These are phyloP conservation scores for Neurospora tetraspora DNA, from an alignment of 495 filamentous ascomycete species.

Conservation along the genomic window DNA sequence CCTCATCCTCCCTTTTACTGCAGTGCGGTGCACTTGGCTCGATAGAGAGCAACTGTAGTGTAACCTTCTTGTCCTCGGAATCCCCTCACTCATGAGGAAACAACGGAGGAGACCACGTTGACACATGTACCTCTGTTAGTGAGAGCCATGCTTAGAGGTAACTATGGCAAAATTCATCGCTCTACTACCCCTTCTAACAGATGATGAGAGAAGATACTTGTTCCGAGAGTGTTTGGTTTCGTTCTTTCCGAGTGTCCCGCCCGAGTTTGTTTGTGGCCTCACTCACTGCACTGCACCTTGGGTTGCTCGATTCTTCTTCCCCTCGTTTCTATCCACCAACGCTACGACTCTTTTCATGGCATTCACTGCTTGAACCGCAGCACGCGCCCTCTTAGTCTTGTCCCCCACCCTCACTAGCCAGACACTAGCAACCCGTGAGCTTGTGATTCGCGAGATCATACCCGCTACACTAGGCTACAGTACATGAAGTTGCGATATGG, in stretches of 20 bases:
- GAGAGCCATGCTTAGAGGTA: background rate
- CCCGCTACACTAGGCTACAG: background rate
- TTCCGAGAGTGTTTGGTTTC: background rate
- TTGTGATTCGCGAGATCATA: background rate
- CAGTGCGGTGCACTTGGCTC: background rate
- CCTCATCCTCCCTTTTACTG: background rate
- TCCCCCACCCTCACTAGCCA: background rate
- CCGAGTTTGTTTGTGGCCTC: background rate
- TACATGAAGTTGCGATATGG: background rate
- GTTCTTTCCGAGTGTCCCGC: background rate
- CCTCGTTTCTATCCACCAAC: background rate
- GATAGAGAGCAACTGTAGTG: background rate
- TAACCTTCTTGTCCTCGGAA: background rate
- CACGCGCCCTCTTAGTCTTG: background rate
- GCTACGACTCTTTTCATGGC: background rate
- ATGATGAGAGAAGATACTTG: background rate
- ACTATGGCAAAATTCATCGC: background rate
- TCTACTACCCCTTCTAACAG: background rate
- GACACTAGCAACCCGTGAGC: background rate
- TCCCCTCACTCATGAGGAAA: background rate
- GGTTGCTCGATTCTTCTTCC: background rate
- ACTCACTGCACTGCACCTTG: background rate
- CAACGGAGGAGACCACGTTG: background rate
- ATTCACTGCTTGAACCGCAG: background rate
- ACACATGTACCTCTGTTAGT: background rate